Base-by-base conservation (phyloP, 1,139 yeast species). In the Wickerhamomyces sp. region DNA sequence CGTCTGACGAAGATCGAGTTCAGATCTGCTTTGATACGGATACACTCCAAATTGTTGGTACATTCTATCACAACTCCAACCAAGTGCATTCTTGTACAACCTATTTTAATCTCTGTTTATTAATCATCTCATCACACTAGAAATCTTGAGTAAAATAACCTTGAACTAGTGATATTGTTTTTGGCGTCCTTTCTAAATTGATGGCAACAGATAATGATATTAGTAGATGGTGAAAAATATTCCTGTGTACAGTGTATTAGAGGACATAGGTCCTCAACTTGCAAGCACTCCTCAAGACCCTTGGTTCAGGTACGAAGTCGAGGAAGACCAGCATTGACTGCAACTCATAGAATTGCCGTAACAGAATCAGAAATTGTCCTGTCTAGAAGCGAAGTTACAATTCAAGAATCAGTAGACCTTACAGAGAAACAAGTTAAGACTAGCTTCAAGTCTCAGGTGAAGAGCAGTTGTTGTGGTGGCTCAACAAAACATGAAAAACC, bases 241-340 rank as follows among this genome's bases (percentile, higher is more conserved):
- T 87, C 96, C 17, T 91, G 96, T 57, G 75, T 81, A 37, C 85
- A 82, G 55, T 91, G 98, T 54, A 87, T 91, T 24, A 67, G 97
- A 30, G 98, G 98, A 14, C 98, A 91, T 57, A 64, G 98, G 30
- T 84, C 96, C 2, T 80, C 94, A 5, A 75, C 83, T 37, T 91
- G 98, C 58, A 78, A 78, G 42, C 98, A 91, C 58, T 78, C 83
- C 30, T 68, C 72, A 33, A 66, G 78, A 16, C 77, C 78, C 0
- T 50, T 73, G 23, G 65, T 72, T n/a, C 77, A 71, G 44, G 78
- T 73, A 5, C 55, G 78, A 30, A 62, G 75, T 22, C 68, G 73
- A 39, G 79, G 79, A 6, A 49, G 79, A 26, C 79, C 79, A 1
- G 65, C 70, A 34, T 62, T 64, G n/a, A 63, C 59, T 35, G 64